These are phyloP conservation scores for Herpotrichia juniperi DNA, from an alignment of 2,329 filamentous ascomycete species.

Conservation along the genomic window DNA sequence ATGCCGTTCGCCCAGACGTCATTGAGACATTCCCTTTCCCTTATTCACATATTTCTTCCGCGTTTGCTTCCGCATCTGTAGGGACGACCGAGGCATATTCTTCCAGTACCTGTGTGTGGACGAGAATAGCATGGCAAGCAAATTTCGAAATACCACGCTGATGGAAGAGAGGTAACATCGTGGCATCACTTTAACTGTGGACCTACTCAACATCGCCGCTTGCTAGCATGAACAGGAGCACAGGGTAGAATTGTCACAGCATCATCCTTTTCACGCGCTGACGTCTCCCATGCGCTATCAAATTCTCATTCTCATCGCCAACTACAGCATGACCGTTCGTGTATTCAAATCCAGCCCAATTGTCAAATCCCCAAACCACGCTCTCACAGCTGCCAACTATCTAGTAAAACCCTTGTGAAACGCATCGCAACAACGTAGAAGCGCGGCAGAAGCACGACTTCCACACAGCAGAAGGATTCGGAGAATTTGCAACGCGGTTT, in stretches of 20 bases:
- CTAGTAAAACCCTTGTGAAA: slow-evolving; percentile 7
- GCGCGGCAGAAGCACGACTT: slow-evolving; percentile 2
- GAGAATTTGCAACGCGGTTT: neutral
- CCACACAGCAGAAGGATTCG: neutral
- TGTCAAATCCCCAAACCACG: no score
- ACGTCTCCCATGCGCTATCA: neutral
- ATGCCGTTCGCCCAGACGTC: neutral
- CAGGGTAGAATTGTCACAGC: neutral
- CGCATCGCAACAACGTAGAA: neutral
- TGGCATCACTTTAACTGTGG: neutral
- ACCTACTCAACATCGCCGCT: neutral
- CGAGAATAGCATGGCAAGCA: neutral
- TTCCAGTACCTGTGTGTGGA: no score
- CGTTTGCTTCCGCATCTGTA: no score
- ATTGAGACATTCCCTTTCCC: neutral
- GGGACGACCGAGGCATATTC: no score
- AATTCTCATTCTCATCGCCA: neutral
- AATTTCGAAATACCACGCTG: neutral
- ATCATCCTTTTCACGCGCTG: no score
- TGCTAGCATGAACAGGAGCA: neutral
- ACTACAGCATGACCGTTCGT: no score
- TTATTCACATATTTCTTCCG: no score
- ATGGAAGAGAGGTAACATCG: neutral
- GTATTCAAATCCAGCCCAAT: no score
- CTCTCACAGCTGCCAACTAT: no score